A percentile compares a stretch with the other conserved stretches of the same genome.
phyloP scores from a whole-genome alignment of 106 monocot genomes.

The Dendrobium officinale region DNA sequence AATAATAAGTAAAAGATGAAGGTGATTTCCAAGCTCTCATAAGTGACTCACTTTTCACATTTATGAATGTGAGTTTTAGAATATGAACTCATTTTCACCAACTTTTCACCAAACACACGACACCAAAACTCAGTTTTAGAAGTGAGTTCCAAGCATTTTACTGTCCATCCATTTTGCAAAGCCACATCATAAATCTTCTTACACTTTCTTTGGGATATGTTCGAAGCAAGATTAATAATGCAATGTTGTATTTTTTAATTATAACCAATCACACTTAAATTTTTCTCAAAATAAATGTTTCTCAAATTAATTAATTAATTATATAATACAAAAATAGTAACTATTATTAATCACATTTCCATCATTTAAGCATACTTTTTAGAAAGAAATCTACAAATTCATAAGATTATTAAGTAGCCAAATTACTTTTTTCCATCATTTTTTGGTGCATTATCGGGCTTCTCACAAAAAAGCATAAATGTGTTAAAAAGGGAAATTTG shows the following conservation, averaged over 20 bases:
- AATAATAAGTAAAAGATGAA: not conserved
- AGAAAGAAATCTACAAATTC: too few species aligned
- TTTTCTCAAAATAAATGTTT: not conserved
- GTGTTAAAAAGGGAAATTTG: too few species aligned
- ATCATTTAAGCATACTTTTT: not conserved
- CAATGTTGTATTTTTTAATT: not conserved
- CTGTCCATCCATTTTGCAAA: not conserved
- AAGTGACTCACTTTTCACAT: not conserved
- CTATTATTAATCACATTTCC: not conserved
- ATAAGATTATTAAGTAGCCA: too few species aligned
- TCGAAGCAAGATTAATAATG: too few species aligned
- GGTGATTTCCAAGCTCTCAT: not conserved
- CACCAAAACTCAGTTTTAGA: not conserved
- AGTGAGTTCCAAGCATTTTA: not conserved
- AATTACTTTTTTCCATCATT: too few species aligned
- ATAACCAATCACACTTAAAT: not conserved
- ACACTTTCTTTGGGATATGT: too few species aligned
- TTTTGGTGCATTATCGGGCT: too few species aligned
- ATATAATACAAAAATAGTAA: not conserved
- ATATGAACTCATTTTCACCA: constrained; percentile 1
- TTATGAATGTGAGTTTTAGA: not conserved
- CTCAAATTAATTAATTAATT: not conserved
- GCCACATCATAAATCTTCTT: not conserved
- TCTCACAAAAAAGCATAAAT: too few species aligned
- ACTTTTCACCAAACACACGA: not conserved